phyloP scores from a whole-genome alignment of 306 rosid species.

The Macrotyloma uniflorum region DNA sequence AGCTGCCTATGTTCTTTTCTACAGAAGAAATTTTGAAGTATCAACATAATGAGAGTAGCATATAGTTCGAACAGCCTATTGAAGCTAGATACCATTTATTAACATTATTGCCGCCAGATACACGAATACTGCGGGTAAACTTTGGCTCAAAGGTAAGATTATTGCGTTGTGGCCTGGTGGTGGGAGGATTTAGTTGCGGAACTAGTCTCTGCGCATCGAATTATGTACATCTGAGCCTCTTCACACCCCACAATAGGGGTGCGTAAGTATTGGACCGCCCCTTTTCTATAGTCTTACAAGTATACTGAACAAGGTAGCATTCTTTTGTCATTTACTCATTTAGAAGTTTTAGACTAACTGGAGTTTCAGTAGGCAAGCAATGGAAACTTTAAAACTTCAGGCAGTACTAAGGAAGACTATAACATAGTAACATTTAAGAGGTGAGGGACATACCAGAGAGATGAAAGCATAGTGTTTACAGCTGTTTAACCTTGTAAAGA shows the following conservation, averaged over 20 bases:
- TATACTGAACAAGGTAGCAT: conserved; percentile 45
- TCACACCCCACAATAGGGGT: conserved; percentile 17
- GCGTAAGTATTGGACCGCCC: neutral
- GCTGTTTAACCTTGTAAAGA: conserved; percentile 43
- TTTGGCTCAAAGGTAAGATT: conserved; percentile 33
- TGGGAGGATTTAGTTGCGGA: conserved; percentile 33
- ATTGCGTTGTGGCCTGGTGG: conserved; percentile 24
- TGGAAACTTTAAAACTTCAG: conserved; percentile 36
- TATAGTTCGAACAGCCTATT: conserved; percentile 36
- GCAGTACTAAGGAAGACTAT: conserved; percentile 46
- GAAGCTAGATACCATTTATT: conserved; percentile 44
- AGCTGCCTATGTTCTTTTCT: conserved; percentile 97
- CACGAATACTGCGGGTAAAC: conserved; percentile 38
- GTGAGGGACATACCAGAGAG: conserved; percentile 34
- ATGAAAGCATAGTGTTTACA: conserved; percentile 48
- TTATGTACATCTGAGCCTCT: conserved; percentile 23
- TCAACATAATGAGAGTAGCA: conserved; percentile 43
- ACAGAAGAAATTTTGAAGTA: conserved; percentile 74
- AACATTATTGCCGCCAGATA: conserved; percentile 45
- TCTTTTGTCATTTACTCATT: conserved; percentile 45
- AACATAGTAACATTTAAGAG: conserved; percentile 48
- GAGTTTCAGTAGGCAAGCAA: conserved; percentile 38
- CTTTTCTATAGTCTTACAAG: conserved; percentile 45
- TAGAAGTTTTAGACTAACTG: conserved; percentile 36
- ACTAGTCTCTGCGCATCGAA: conserved; percentile 23